These are phyloP conservation scores for Kurtzmaniella quercitrusa DNA, from an alignment of 1,139 yeast species.

Conservation along the genomic window DNA sequence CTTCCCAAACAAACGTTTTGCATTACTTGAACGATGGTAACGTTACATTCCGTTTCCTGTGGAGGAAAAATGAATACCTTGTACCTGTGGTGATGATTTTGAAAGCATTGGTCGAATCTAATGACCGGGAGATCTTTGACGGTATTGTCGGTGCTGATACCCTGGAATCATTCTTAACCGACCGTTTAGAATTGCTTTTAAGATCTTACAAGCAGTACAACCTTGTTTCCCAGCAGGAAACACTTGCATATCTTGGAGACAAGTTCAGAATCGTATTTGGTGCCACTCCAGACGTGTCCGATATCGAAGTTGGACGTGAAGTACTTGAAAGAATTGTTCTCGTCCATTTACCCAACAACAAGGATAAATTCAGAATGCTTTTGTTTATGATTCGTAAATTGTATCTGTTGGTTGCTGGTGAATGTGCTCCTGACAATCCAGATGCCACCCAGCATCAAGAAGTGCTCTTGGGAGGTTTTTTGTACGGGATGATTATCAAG, in stretches of 20 bases:
- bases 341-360: constrained; percentile 72
- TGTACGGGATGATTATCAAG: constrained; percentile 93
- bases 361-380: constrained; percentile 81
- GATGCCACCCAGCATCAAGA: constrained; percentile 99
- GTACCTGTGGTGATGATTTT: constrained; percentile 91
- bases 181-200: constrained; percentile 90
- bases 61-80: constrained; percentile 94
- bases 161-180: constrained; percentile 88
- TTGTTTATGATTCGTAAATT: constrained; percentile 93
- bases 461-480: constrained; percentile 89
- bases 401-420: constrained; percentile 93
- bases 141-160: constrained; percentile 91
- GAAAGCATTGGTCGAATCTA: constrained; percentile 85
- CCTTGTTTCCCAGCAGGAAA: constrained; percentile 77
- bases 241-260: constrained; percentile 90
- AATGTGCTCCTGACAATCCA: constrained; percentile 95
- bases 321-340: constrained; percentile 79
- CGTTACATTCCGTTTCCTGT: constrained; percentile 91
- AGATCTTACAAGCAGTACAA: constrained; percentile 82
- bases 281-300: constrained; percentile 83
- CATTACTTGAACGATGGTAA: constrained; percentile 96
- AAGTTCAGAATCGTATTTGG: constrained; percentile 92
- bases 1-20: constrained; percentile 93
- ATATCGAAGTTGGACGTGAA: constrained; percentile 86
- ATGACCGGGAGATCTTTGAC: constrained; percentile 92